Base-by-base conservation (phyloP, 208 protist species). In the Acanthamoeba healyi region DNA sequence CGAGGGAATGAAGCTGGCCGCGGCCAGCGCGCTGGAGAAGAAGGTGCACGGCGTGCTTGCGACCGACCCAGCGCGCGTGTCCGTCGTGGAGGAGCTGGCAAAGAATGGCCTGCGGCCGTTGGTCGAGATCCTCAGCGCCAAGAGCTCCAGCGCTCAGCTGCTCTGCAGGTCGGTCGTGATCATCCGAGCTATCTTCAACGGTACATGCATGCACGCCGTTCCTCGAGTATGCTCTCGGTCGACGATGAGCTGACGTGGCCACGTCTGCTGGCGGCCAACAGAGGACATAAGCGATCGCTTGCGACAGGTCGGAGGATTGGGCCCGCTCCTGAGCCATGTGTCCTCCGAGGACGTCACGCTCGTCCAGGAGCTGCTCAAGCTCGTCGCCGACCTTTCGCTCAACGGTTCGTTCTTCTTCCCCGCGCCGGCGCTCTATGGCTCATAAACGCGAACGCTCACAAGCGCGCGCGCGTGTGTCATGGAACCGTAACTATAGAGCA, bases 41-140 rank as follows among this genome's bases (percentile, higher is more conserved):
- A 77, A 38, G 67, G 36, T 77, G 15, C 34, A 26, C 36, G 32
- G 34, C 17, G 36, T 77, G 67, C 29, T 15, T 7, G n/a, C 14
- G 36, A 32, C 67, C 10, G 67, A 77, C 38, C 14, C 34, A 5
- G 67, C 67, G 10, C 67, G 67, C 34, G 67, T 42, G 3, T 22
- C 67, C 14, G 34, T 36, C 9, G 67, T 22, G 19, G 67, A 77
- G 67, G 67, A 77, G 67, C 67, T 77, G 67, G 22, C 17, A 0
- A 77, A 77, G 34, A 44, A 77, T 9, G 67, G 67, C 67, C 29
- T 77, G 2, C 29, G 67, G 29, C 67, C 67, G 67, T 15, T 77
- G 67, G 67, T 77, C 15, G 67, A 77, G 67, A 77, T 77, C 29
- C 67, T 77, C 34, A 77, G 6, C 67, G 14, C 67, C 32, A 24